A percentile compares a stretch with the other conserved stretches of the same genome.
phyloP scores from a whole-genome alignment of 768 basidiomycete genomes.

The Xerocomellus intermedius region DNA sequence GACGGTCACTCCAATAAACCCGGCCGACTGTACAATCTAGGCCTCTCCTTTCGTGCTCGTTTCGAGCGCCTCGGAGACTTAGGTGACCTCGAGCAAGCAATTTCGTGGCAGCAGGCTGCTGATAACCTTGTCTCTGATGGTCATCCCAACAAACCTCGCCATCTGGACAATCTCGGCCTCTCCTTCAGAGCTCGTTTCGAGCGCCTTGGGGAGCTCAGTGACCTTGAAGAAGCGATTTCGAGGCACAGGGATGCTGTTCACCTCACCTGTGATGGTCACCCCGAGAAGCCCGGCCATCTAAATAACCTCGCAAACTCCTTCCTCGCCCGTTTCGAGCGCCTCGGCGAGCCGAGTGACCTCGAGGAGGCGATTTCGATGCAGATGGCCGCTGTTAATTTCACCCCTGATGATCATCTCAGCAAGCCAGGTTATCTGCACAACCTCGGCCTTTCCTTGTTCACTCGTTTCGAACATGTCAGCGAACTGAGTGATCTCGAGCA shows the following conservation, averaged over 20 bases:
- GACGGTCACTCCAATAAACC: neutral
- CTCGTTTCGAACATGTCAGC: neutral
- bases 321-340: neutral
- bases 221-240: neutral
- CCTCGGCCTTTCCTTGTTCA: neutral
- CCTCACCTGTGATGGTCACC: too few species aligned
- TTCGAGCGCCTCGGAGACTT: neutral
- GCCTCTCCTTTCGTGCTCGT: neutral
- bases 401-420: neutral
- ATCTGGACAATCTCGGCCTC: neutral
- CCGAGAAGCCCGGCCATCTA: too few species aligned
- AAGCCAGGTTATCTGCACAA: neutral
- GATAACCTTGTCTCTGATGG: neutral
- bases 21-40: neutral
- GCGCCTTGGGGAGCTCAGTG: neutral
- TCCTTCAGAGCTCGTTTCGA: neutral
- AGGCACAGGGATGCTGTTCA: neutral
- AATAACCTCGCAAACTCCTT: too few species aligned
- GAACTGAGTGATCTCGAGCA: neutral
- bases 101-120: neutral
- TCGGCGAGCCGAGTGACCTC: neutral
- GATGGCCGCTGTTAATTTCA: too few species aligned
- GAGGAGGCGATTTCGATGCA: neutral
- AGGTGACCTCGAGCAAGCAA: constrained; percentile 2
- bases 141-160: neutral